A percentile compares a stretch with the other conserved stretches of the same genome.
phyloP scores from a whole-genome alignment of 768 basidiomycete species.

The Mycena crocata region DNA sequence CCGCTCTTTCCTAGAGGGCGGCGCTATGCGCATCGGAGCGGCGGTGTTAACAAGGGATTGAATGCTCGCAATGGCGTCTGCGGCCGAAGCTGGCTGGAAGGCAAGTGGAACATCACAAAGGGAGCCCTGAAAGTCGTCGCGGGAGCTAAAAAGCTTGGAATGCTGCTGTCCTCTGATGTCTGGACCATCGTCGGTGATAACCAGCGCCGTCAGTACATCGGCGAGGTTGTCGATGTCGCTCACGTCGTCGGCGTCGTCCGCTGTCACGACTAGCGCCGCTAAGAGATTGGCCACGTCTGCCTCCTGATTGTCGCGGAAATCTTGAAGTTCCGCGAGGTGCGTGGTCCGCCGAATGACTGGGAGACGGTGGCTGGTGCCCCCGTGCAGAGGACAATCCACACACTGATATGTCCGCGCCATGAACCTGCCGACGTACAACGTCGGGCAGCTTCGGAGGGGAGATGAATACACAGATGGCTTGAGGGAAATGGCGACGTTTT shows the following conservation, averaged over 20 bases:
- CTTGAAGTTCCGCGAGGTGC: slow-evolving; percentile 8
- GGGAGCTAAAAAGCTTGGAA: slow-evolving; percentile 28
- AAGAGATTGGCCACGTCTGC: background rate
- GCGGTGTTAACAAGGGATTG: slow-evolving; percentile 12
- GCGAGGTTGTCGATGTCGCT: slow-evolving; percentile 7
- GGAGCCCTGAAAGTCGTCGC: slow-evolving; percentile 20
- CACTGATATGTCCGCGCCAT: slow-evolving; percentile 15
- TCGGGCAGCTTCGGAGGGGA: slow-evolving; percentile 11
- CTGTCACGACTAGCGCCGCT: no score
- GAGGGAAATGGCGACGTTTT: slow-evolving; percentile 7
- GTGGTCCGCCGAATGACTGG: background rate
- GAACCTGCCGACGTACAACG: slow-evolving; percentile 19
- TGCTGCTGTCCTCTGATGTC: slow-evolving; percentile 24
- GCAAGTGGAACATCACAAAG: slow-evolving; percentile 16
- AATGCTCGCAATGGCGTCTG: slow-evolving; percentile 21
- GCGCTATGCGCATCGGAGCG: slow-evolving; percentile 8
- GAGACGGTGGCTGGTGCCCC: slow-evolving; percentile 8
- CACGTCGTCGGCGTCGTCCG: slow-evolving; percentile 6
- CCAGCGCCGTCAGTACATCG: slow-evolving; percentile 13
- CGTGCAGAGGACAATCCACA: slow-evolving; percentile 18
- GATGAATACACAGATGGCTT: background rate
- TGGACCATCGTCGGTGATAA: slow-evolving; percentile 23
- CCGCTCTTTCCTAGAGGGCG: slow-evolving; percentile 24
- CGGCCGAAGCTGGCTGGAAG: slow-evolving; percentile 16
- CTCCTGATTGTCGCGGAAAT: background rate